Percentiles rank a stretch among this genome's conserved stretches.
phyloP scores from a whole-genome alignment of 805 yeast genomes.

The Gaillardinia entomophila region DNA sequence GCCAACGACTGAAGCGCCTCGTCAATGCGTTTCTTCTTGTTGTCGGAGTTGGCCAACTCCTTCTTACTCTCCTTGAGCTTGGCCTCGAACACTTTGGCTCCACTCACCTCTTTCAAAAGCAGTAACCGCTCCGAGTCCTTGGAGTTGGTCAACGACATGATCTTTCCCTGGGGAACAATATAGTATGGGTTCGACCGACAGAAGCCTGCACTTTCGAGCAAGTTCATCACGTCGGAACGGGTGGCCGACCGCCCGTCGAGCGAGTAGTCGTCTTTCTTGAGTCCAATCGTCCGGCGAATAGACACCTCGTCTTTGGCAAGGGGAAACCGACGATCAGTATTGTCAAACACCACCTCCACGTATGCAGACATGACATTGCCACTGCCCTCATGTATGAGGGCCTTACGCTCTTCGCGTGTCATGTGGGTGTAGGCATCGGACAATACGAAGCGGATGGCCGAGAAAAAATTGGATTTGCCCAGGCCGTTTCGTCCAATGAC shows the following conservation, averaged over 20 bases:
- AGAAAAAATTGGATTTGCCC: constrained; percentile 92
- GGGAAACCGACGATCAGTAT: constrained; percentile 70
- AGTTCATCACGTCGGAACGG: constrained; percentile 71
- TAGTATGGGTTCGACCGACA: constrained; percentile 88
- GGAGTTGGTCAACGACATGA: constrained; percentile 83
- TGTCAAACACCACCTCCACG: constrained; percentile 86
- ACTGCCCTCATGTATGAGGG: constrained; percentile 84
- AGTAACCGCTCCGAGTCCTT: constrained; percentile 77
- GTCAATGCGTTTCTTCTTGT: constrained; percentile 65
- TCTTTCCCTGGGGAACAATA: constrained; percentile 94
- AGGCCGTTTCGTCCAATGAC: constrained; percentile 90
- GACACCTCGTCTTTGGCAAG: constrained; percentile 62
- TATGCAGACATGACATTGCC: constrained; percentile 88
- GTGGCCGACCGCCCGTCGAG: constrained; percentile 76
- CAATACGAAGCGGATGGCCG: constrained; percentile 88
- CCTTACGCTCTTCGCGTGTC: constrained; percentile 79
- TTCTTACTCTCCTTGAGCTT: constrained; percentile 72
- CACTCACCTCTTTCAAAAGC: constrained; percentile 86
- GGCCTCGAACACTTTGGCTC: constrained; percentile 85
- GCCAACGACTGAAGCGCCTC: constrained; percentile 68
- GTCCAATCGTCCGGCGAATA: constrained; percentile 85
- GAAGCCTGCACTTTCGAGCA: constrained; percentile 89
- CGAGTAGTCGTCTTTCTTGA: constrained; percentile 87
- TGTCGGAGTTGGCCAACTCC: constrained; percentile 70
- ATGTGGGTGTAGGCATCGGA: constrained; percentile 85